These are phyloP conservation scores for Exophiala sideris DNA, from an alignment of 2,329 filamentous ascomycete species.

Conservation along the genomic window DNA sequence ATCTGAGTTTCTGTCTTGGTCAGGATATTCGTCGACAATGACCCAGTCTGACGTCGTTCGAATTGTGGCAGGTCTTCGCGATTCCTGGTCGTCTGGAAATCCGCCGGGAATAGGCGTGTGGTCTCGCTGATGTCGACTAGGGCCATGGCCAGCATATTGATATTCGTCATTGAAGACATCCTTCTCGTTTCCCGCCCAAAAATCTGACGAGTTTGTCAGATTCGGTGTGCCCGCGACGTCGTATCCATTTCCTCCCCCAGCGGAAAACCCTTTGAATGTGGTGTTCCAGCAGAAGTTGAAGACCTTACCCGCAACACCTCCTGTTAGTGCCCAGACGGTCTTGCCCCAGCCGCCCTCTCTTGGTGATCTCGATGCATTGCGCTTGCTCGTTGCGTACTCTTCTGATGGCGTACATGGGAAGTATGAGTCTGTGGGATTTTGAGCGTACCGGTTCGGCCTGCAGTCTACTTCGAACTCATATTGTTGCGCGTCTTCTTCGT, in stretches of 20 bases:
- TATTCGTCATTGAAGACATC: conserved; percentile 27
- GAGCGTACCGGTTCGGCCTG: conserved; percentile 42
- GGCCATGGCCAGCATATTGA: background rate
- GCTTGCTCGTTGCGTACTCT: background rate
- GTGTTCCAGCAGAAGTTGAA: conserved; percentile 77
- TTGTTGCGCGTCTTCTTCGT: conserved; percentile 25
- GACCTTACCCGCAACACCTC: conserved; percentile 60
- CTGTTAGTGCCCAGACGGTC: conserved; percentile 42
- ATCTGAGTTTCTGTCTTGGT: no score
- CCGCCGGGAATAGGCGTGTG: conserved; percentile 52
- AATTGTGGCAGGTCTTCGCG: background rate
- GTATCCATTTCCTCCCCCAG: conserved; percentile 75
- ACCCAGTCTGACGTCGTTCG: conserved; percentile 62
- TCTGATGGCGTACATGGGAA: conserved; percentile 18
- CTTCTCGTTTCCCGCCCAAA: conserved; percentile 32
- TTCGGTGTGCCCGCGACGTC: conserved; percentile 42
- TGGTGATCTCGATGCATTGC: conserved; percentile 11
- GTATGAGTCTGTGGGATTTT: conserved; percentile 26
- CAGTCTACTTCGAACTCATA: conserved; percentile 38
- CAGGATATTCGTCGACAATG: conserved; percentile 47
- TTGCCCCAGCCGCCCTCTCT: conserved; percentile 37
- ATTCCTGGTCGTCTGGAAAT: conserved; percentile 52
- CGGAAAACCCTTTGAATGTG: conserved; percentile 78
- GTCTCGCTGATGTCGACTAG: conserved; percentile 17
- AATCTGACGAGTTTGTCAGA: conserved; percentile 25